Conservation (phyloP, 768 basidiomycete genomes). For the Serendipita sp. region DNA sequence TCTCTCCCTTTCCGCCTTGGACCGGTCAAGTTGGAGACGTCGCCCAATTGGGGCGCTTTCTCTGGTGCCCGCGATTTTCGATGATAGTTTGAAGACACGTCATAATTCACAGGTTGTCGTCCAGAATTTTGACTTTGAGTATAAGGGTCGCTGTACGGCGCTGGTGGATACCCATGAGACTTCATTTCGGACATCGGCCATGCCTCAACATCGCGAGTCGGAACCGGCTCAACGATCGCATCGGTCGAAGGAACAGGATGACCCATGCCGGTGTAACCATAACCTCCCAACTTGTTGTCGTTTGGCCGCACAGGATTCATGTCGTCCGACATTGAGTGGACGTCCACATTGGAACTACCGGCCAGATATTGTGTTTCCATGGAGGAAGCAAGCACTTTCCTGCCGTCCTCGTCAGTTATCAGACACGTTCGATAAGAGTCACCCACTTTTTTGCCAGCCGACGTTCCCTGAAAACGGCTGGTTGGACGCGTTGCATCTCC, state of each 20-base stretch:
- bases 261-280: background rate
- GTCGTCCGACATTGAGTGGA: background rate
- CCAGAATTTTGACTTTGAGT: background rate
- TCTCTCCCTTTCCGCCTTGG: background rate
- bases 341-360: background rate
- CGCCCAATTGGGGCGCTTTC: background rate
- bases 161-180: background rate
- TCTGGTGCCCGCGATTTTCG: background rate
- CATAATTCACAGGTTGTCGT: background rate
- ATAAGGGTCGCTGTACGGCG: background rate
- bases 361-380: background rate
- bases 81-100: background rate
- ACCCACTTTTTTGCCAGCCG: constrained; percentile 1
- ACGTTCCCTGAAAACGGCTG: constrained; percentile 16
- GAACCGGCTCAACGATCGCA: background rate
- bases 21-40: background rate
- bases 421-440: background rate
- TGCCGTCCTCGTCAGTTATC: background rate
- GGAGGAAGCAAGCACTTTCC: background rate
- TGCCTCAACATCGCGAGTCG: background rate
- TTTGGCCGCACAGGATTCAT: background rate
- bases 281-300: background rate
- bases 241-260: background rate
- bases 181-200: background rate
- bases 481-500: constrained; percentile 38